These are phyloP conservation scores for Diaporthe citriasiana DNA, from an alignment of 2,329 filamentous ascomycete species.

Conservation along the genomic window DNA sequence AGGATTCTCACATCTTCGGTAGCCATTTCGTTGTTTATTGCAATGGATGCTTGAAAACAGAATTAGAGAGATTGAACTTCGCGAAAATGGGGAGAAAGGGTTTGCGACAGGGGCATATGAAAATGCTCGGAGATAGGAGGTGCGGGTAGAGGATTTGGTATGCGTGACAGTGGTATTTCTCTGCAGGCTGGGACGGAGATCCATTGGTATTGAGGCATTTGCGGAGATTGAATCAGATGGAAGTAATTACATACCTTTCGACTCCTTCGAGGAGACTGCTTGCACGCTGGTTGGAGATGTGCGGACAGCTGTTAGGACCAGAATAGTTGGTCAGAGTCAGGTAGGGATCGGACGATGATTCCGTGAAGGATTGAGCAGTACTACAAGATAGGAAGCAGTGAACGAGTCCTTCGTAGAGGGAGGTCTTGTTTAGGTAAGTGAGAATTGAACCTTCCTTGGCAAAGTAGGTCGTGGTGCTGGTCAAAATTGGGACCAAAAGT, in stretches of 20 bases:
- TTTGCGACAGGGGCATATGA: not conserved
- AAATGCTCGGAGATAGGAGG: no score
- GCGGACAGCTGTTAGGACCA: not conserved
- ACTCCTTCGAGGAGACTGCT: not conserved
- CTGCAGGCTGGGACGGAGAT: not conserved
- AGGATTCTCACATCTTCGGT: not conserved
- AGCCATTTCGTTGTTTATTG: not conserved
- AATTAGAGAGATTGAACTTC: not conserved
- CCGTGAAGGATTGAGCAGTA: not conserved
- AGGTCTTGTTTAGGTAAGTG: not conserved
- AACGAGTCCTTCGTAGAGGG: not conserved
- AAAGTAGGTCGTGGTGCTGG: not conserved
- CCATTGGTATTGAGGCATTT: not conserved
- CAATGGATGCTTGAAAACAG: not conserved
- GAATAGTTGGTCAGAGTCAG: not conserved
- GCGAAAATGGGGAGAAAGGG: not conserved
- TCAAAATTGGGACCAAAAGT: not conserved
- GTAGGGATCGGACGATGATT: not conserved
- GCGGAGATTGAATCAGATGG: not conserved
- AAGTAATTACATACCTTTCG: not conserved
- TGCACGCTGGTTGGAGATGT: not conserved
- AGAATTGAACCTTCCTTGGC: not conserved
- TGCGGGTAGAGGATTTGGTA: no score
- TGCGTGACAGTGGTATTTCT: not conserved
- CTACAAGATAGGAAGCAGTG: not conserved